These are phyloP conservation scores for Suhomyces panamericanus DNA, from an alignment of 1,139 yeast genomes.

Conservation along the genomic window DNA sequence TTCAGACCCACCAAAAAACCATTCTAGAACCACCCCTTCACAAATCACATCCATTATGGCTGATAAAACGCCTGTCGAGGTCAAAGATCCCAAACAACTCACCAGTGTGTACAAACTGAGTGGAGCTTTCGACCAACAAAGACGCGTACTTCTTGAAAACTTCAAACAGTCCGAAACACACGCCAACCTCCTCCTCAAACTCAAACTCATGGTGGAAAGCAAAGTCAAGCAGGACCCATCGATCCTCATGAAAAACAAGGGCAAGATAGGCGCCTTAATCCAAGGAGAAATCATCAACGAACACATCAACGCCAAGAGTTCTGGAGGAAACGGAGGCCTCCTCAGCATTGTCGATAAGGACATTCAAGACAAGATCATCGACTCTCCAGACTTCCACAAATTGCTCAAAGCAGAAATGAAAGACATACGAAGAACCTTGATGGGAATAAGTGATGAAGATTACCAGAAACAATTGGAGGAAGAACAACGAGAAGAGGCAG, in stretches of 20 bases:
- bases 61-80: conserved; percentile 1
- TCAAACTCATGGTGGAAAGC: conserved; percentile 46
- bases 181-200: conserved; percentile 40
- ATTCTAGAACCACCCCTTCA: too few relatives aligned
- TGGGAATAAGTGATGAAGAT: conserved; percentile 46
- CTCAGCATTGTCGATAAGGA: conserved; percentile 47
- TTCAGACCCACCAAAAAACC: too few relatives aligned
- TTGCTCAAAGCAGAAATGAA: conserved; percentile 34
- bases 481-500: conserved; percentile 12
- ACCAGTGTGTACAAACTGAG: conserved; percentile 48
- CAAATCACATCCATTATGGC: neutral
- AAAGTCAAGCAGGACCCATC: conserved; percentile 52
- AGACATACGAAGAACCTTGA: conserved; percentile 33
- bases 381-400: conserved; percentile 43
- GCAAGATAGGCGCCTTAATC: conserved; percentile 53
- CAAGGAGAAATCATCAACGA: conserved; percentile 48
- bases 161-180: conserved; percentile 48
- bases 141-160: conserved; percentile 44
- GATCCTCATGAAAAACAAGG: conserved; percentile 50
- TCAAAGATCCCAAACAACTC: conserved; percentile 40
- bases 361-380: conserved; percentile 48
- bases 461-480: conserved; percentile 28
- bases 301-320: conserved; percentile 12
- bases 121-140: conserved; percentile 51
- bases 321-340: conserved; percentile 13